Percentiles rank a stretch among this genome's conserved stretches.
Evolutionary conservation across 129 eudicot genomes (phyloP).

Genomic region (Rutidosis leptorrhynchoides): DNA sequence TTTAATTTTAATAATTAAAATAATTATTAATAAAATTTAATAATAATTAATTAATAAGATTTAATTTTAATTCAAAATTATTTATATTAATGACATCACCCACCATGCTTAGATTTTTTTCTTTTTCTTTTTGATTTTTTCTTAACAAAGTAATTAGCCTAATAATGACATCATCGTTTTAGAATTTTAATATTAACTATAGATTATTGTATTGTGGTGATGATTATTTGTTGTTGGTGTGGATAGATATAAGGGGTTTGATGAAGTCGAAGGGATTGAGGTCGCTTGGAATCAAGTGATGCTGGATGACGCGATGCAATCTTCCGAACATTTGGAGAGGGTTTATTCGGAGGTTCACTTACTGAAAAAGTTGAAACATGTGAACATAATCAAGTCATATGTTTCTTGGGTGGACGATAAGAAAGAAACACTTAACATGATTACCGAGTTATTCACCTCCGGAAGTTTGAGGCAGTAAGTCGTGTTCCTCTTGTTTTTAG

Average conservation of each 20-base stretch:
- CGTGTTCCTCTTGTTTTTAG: not conserved
- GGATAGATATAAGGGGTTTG: conserved; percentile 46
- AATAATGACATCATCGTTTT: no score
- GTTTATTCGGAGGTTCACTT: conserved; percentile 37
- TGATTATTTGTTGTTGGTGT: not conserved
- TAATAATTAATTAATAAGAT: no score
- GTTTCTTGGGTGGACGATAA: conserved; percentile 46
- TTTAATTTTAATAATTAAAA: no score
- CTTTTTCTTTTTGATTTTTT: no score
- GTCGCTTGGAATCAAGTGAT: conserved; percentile 50
- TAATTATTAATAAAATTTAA: no score
- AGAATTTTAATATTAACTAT: no score
- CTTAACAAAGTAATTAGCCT: no score
- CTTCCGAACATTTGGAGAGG: conserved; percentile 28
- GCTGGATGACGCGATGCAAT: conserved; percentile 36
- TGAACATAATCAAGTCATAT: conserved; percentile 41
- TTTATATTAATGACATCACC: no score
- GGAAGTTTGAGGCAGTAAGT: conserved; percentile 55
- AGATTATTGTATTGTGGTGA: not conserved
- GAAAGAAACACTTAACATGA: conserved; percentile 49
- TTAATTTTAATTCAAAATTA: no score
- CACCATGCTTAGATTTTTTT: no score
- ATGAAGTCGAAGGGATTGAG: conserved; percentile 51
- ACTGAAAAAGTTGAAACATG: conserved; percentile 44
- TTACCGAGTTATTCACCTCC: conserved; percentile 53